Conservation (phyloP, 768 basidiomycete genomes). For the Rhodotorula taiwanensis region DNA sequence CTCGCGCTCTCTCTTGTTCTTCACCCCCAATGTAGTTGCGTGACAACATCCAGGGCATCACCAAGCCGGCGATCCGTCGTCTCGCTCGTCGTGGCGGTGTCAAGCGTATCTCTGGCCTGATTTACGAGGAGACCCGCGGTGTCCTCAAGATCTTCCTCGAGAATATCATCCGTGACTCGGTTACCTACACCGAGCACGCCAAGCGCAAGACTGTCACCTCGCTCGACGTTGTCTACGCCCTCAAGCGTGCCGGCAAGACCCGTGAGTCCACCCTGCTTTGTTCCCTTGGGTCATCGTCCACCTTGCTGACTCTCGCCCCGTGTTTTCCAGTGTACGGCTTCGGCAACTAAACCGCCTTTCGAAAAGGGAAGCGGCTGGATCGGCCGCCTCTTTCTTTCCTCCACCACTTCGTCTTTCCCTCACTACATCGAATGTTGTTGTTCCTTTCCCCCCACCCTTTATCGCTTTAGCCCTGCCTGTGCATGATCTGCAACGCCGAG, state of each 20-base stretch:
- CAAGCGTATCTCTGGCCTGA: constrained; percentile 51
- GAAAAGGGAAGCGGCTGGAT: no score
- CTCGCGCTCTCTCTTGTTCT: not conserved
- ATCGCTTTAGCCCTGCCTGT: not conserved
- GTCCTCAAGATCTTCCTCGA: constrained; percentile 52
- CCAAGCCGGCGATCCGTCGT: constrained; percentile 54
- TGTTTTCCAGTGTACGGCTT: constrained; percentile 96
- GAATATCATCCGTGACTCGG: constrained; percentile 82
- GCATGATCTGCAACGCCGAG: no score
- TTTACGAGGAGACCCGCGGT: constrained; percentile 53
- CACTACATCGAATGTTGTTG: no score
- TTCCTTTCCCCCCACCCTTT: not conserved
- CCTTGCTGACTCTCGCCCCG: no score
- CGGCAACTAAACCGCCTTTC: constrained; percentile 53
- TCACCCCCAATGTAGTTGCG: constrained; percentile 40
- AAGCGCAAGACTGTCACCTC: constrained; percentile 86
- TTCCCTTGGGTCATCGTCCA: no score
- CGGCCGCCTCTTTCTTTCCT: not conserved
- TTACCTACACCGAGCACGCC: constrained; percentile 97
- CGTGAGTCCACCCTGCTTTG: no score
- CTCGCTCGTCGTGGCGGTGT: constrained; percentile 55
- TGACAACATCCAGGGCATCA: constrained; percentile 52
- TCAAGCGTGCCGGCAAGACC: constrained; percentile 56
- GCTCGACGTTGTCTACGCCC: constrained; percentile 64
- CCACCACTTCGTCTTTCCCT: not conserved